Percentiles rank a stretch among this genome's conserved stretches.
phyloP scores from a whole-genome alignment of 441 rosid genomes.

The Erodium trifolium region DNA sequence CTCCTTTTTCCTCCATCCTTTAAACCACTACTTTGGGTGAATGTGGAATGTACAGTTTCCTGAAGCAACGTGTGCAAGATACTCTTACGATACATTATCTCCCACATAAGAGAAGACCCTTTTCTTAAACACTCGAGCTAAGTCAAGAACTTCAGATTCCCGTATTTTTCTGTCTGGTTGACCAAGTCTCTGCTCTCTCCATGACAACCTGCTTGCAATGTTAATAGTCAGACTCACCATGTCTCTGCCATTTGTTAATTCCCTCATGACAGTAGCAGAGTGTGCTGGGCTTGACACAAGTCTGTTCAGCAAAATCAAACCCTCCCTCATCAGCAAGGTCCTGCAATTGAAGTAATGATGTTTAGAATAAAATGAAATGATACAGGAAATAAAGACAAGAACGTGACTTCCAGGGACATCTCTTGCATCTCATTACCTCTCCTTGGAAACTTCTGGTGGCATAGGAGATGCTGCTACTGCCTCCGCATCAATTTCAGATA shows the following conservation, averaged over 20 bases:
- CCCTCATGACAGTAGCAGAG: constrained; percentile 46
- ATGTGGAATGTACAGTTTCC: background rate
- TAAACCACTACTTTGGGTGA: background rate
- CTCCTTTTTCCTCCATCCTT: background rate
- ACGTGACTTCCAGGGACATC: background rate
- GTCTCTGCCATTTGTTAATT: constrained; percentile 60
- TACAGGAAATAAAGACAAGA: background rate
- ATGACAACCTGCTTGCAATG: constrained; percentile 60
- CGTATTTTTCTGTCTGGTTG: constrained; percentile 38
- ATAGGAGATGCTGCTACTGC: constrained; percentile 26
- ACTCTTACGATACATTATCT: constrained; percentile 22
- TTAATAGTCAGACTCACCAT: constrained; percentile 68
- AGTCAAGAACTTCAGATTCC: constrained; percentile 52
- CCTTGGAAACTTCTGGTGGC: constrained; percentile 42
- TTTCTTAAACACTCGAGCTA: constrained; percentile 59
- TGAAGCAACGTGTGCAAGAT: constrained; percentile 1
- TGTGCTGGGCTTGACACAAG: constrained; percentile 56
- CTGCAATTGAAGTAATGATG: constrained; percentile 25
- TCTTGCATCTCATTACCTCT: constrained; percentile 41
- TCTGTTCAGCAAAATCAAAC: constrained; percentile 66
- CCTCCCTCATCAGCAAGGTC: constrained; percentile 66
- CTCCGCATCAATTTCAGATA: constrained; percentile 52
- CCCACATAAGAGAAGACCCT: constrained; percentile 61
- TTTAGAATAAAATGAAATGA: background rate
- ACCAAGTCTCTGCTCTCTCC: constrained; percentile 26